Evolutionary conservation across 352 stramenopile species (phyloP), one percentile per base, ranked within the genome.

Genomic region (Globisporangium cederbergense): DNA sequence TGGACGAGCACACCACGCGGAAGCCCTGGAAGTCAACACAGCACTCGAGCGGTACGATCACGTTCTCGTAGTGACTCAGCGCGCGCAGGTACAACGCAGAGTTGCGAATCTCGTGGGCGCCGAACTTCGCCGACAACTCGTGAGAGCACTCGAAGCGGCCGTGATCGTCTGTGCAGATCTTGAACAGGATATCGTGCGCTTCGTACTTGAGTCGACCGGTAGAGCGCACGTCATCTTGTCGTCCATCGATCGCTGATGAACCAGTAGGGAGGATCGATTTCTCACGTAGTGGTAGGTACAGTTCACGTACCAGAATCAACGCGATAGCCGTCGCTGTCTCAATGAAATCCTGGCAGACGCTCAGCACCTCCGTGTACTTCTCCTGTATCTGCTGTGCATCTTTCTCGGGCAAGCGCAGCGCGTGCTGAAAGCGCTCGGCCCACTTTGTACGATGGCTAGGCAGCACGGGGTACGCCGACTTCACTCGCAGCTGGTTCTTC

Each of bases 301-400:
- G 70, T 60, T 98, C 93, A 6, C 92, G 77, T 10, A 97, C 74
- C 9, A 98, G 72, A 2, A 93, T 85, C 13, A 82, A 61, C 0
- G 89, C 90, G 10, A 93, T 75, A 0, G 87, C 68, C 16, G 58
- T 81, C 10, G 86, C 84, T 6, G 78, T 88, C 38, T 91, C 78
- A 2, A 97, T 63, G 58, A 98, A 98, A 65, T 97, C 91, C 40
- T 97, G 80, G 47, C 85, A 96, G 18, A 97, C 76, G 38, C 89
- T 83, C 49, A 86, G 58, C 3, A 97, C 70, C 64, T 97, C 86
- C 2, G 78, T 83, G 69, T 97, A 97, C 53, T 97, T 97, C 7
- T 70, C 64, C 65, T 90, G 73, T 16, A 89, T 74, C 57, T 89
- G 70, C 9, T 76, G 49, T 4, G 65, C 42, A 11, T 76, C 60